Percentiles rank a stretch among this genome's conserved stretches.
These are phyloP conservation scores for Cryptomeria japonica DNA, from an alignment of 75 land plant species.

Conservation along the genomic window DNA sequence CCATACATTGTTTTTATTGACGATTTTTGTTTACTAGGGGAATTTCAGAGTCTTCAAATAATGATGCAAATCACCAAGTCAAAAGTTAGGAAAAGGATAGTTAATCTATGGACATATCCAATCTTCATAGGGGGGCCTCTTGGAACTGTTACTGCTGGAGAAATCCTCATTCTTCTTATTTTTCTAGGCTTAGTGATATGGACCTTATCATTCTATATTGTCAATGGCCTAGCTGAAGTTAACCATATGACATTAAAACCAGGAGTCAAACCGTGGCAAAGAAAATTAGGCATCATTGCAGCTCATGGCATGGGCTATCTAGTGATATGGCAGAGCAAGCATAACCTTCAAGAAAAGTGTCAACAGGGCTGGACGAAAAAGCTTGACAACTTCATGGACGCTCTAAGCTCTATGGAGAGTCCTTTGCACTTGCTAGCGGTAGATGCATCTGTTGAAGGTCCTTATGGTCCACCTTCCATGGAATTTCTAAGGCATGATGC, in stretches of 20 bases:
- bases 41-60: too few species aligned
- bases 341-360: constrained; percentile 24
- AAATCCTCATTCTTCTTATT: background rate
- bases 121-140: constrained; percentile 2
- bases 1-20: too few species aligned
- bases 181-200: background rate
- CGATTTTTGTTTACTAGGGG: too few species aligned
- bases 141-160: constrained; percentile 1
- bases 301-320: constrained; percentile 51
- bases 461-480: constrained; percentile 58
- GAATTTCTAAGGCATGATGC: constrained; percentile 47
- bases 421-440: constrained; percentile 28
- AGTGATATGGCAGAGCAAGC: constrained; percentile 19
- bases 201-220: background rate
- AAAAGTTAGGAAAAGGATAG: background rate
- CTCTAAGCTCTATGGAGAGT: constrained; percentile 22
- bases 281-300: constrained; percentile 22
- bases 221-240: background rate
- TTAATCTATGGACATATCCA: background rate
- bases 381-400: constrained; percentile 23
- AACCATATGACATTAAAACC: background rate
- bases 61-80: too few species aligned
- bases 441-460: constrained; percentile 78
- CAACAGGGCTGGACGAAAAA: constrained; percentile 60
- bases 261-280: constrained; percentile 14